phyloP scores from a whole-genome alignment of 495 filamentous ascomycete species.

The Neurospora hispaniola region DNA sequence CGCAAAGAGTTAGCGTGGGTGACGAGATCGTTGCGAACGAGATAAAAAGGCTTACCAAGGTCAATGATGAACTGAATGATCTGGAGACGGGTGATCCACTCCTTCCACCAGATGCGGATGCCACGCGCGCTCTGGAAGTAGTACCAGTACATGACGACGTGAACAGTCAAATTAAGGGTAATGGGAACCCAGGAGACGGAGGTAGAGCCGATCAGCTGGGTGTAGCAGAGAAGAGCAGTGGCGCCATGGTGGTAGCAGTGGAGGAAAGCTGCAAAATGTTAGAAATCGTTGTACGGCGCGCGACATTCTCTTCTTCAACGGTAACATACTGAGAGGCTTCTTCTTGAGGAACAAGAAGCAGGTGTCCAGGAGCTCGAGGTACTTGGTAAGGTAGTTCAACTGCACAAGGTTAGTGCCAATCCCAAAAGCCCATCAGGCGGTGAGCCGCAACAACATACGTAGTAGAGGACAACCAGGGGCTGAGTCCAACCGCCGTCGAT shows the following conservation, averaged over 20 bases:
- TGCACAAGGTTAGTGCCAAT: constrained; percentile 30
- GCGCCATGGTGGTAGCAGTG: constrained; percentile 82
- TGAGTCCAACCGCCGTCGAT: constrained; percentile 68
- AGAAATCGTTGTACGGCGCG: constrained; percentile 5
- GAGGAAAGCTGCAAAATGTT: constrained; percentile 54
- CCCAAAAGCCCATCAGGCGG: background rate
- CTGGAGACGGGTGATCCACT: constrained; percentile 80
- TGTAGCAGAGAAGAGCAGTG: constrained; percentile 77
- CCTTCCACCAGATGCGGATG: constrained; percentile 81
- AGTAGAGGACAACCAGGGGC: constrained; percentile 66
- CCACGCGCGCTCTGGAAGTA: constrained; percentile 81
- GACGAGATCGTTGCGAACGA: background rate
- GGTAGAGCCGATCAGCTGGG: constrained; percentile 69
- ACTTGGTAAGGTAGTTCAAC: constrained; percentile 75
- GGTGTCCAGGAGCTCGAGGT: constrained; percentile 71
- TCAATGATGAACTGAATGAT: constrained; percentile 77
- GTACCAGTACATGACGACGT: constrained; percentile 56
- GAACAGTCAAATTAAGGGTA: constrained; percentile 65
- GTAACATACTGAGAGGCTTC: constrained; percentile 62
- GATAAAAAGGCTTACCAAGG: constrained; percentile 44
- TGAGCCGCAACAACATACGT: constrained; percentile 41
- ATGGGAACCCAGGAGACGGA: constrained; percentile 72
- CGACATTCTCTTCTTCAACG: background rate
- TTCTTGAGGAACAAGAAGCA: constrained; percentile 80
- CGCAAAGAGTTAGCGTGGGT: constrained; percentile 10